Conservation (phyloP, 768 basidiomycete genomes). For the Leccinum barrowsii region DNA sequence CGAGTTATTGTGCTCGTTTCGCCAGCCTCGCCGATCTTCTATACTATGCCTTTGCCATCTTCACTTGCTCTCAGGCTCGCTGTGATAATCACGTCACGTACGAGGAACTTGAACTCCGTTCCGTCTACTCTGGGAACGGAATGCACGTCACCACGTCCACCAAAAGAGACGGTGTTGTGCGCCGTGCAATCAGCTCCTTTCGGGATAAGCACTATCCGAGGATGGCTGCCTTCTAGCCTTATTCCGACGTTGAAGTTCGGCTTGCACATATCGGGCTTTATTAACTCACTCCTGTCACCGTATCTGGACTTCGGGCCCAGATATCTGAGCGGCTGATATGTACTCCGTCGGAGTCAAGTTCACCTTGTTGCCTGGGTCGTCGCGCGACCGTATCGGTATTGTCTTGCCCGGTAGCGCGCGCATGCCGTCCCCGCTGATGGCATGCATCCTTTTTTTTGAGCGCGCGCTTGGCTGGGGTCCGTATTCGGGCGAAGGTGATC, state of each 20-base stretch:
- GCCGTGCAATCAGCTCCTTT: neutral
- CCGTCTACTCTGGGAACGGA: neutral
- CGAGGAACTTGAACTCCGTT: neutral
- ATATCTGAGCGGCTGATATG: neutral
- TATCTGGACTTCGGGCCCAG: neutral
- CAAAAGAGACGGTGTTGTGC: neutral
- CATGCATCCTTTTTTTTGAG: neutral
- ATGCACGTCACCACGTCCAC: neutral
- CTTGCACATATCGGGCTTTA: slow-evolving; percentile 2
- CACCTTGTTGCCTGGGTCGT: neutral
- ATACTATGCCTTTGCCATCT: neutral
- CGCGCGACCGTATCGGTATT: neutral
- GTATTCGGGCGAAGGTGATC: neutral
- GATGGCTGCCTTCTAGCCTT: too few relatives aligned
- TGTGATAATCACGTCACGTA: neutral
- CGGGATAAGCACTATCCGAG: neutral
- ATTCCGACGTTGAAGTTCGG: neutral
- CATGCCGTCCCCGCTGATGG: slow-evolving; percentile 2
- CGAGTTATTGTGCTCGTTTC: too few relatives aligned
- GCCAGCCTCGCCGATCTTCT: neutral
- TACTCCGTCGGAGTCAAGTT: neutral
- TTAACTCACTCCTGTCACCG: neutral
- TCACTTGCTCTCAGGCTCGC: neutral
- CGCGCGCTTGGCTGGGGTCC: neutral
- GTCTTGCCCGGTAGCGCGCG: slow-evolving; percentile 1